Percentiles rank a stretch among this genome's conserved stretches.
phyloP scores from a whole-genome alignment of 2,329 filamentous ascomycete species.

The Ceratocystis destructans region DNA sequence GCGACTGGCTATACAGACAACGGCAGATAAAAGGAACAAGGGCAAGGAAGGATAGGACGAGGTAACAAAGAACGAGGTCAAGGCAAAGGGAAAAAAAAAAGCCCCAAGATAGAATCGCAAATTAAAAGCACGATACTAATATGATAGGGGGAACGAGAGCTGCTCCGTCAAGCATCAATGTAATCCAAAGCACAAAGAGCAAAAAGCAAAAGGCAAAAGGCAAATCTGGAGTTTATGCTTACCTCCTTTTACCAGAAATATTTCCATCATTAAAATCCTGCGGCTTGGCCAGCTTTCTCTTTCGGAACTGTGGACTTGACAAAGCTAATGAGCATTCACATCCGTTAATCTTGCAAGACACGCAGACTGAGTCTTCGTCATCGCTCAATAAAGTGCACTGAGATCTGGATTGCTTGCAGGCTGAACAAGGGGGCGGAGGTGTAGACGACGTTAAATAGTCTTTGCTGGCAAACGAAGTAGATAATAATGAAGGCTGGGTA shows the following conservation, averaged over 20 bases:
- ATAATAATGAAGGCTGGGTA: not conserved
- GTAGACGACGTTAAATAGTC: slow-evolving; percentile 22
- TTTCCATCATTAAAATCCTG: slow-evolving; percentile 40
- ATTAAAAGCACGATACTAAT: not conserved
- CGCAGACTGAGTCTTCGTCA: slow-evolving; percentile 58
- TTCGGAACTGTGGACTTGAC: slow-evolving; percentile 57
- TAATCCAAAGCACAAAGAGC: not conserved
- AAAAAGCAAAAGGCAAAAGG: not conserved
- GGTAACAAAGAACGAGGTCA: not conserved
- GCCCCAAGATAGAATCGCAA: no score
- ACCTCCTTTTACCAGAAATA: slow-evolving; percentile 55
- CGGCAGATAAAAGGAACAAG: not conserved
- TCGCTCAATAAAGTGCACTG: slow-evolving; percentile 57
- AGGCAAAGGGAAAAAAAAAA: not conserved
- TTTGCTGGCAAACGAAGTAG: slow-evolving; percentile 35
- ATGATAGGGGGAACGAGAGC: not conserved
- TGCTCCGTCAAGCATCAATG: not conserved
- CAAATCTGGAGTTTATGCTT: slow-evolving; percentile 28
- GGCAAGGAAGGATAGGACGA: no score
- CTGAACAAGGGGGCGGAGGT: slow-evolving; percentile 44
- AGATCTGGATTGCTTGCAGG: slow-evolving; percentile 58
- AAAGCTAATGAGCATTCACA: slow-evolving; percentile 67
- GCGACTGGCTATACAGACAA: slow-evolving; percentile 11
- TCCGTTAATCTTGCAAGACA: slow-evolving; percentile 64
- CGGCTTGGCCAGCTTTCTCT: slow-evolving; percentile 56